Conservation (phyloP, 2,329 filamentous ascomycete species). For the Harringtonia lauricola region DNA sequence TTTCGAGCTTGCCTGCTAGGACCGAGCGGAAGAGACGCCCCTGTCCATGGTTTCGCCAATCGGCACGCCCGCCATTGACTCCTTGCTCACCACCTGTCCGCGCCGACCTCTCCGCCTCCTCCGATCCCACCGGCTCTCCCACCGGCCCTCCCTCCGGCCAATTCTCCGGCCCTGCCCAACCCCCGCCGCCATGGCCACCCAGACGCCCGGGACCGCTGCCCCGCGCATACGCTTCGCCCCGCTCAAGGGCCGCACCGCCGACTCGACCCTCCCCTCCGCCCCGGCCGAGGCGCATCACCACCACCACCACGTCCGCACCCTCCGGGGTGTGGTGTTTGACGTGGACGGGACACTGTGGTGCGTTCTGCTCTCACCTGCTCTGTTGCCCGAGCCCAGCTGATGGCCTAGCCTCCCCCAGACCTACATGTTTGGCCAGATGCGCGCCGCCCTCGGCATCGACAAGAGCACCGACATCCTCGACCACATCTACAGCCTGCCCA, state of each 20-base stretch:
- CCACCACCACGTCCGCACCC: constrained; percentile 12
- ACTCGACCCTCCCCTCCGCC: not conserved
- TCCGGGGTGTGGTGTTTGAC: constrained; percentile 69
- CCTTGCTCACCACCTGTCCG: no score
- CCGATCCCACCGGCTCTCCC: no score
- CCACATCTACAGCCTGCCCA: constrained; percentile 68
- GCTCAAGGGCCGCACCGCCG: constrained; percentile 26
- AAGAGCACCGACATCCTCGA: constrained; percentile 75
- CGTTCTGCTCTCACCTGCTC: not conserved
- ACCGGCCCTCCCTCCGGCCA: no score
- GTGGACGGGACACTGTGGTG: constrained; percentile 92
- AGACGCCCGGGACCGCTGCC: constrained; percentile 10
- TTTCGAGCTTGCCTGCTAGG: no score
- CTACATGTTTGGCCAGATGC: constrained; percentile 93
- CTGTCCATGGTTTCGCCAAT: no score
- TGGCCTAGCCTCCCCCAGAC: constrained; percentile 67
- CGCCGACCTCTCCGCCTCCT: no score
- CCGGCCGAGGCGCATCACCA: no score
- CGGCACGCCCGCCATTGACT: no score
- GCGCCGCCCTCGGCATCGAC: constrained; percentile 58
- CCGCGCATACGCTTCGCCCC: constrained; percentile 43
- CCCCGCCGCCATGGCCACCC: constrained; percentile 9
- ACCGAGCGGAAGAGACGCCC: no score
- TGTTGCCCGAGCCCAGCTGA: not conserved
- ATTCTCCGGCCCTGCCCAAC: not conserved